phyloP scores from a whole-genome alignment of 768 basidiomycete genomes.

The Boletellus ananiceps region DNA sequence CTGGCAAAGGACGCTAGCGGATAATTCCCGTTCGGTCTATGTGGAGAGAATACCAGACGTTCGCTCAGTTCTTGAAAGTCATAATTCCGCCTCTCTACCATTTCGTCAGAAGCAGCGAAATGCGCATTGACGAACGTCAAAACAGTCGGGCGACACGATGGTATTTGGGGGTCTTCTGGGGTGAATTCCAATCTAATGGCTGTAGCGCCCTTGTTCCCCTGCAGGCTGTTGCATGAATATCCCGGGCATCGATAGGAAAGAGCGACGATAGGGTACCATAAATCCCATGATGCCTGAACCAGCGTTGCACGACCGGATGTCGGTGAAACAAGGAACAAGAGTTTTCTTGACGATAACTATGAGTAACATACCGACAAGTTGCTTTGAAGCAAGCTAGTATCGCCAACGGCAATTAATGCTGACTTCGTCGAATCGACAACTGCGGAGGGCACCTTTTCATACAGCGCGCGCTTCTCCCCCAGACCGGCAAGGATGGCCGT shows the following conservation, averaged over 20 bases:
- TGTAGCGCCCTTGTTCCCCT: constrained; percentile 85
- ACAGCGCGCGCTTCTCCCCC: constrained; percentile 58
- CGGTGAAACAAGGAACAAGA: constrained; percentile 46
- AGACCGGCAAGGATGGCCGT: constrained; percentile 61
- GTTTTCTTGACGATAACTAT: constrained; percentile 59
- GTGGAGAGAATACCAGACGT: constrained; percentile 49
- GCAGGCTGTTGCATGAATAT: constrained; percentile 1
- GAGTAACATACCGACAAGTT: constrained; percentile 82
- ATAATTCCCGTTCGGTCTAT: constrained; percentile 5
- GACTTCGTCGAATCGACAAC: not conserved
- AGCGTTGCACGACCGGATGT: constrained; percentile 48
- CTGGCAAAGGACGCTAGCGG: not conserved
- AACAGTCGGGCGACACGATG: constrained; percentile 37
- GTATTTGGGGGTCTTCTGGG: constrained; percentile 29
- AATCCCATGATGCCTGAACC: constrained; percentile 76
- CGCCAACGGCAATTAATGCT: not conserved
- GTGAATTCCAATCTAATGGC: constrained; percentile 60
- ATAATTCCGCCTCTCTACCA: constrained; percentile 64
- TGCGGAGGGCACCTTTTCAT: constrained; percentile 53
- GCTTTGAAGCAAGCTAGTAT: constrained; percentile 63
- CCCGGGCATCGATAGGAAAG: not conserved
- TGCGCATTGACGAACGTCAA: constrained; percentile 81
- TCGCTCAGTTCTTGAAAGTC: constrained; percentile 70
- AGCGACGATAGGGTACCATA: constrained; percentile 45
- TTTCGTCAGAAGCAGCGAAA: constrained; percentile 79